Evolutionary conservation across 192 early-diverging fungal genomes (phyloP), one percentile per base, ranked within the genome.

Genomic region (Tieghemiomyces parasiticus): DNA sequence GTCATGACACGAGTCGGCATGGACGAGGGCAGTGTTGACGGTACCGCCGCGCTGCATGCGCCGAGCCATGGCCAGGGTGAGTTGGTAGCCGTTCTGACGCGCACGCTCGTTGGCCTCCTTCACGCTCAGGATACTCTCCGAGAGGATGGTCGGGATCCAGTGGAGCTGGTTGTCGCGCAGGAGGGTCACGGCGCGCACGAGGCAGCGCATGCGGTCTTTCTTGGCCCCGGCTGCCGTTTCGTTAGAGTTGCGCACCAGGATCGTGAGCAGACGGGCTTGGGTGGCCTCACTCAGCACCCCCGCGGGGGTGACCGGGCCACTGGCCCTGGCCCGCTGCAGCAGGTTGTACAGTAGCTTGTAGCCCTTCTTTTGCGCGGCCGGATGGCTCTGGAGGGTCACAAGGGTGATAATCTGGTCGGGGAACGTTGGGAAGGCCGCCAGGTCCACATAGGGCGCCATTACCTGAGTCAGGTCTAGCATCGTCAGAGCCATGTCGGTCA

Each of bases 71-170:
- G 79, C 76, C 0, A 96, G 83, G 52, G 95, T 67, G 26, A 87
- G 79, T 14, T 90, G 88, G 66, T 89, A 96, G 1, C 90, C 89
- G 26, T 82, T 72, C 32, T 70, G 70, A 30, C 95, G 82, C 4
- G 88, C 81, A 63, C 87, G 89, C 73, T 96, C 93, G 52, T 85
- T 93, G 4, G 81, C 80, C 64, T 97, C 95, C 74, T 99, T 99
- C 46, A 91, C 92, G 30, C 81, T 78, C 20, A 97, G 67, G 54
- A 99, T 95, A 46, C 83, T 89, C 69, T 99, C 95, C 1, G 91
- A 87, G 25, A 99, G 66, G 35, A 88, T 77, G 13, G 81, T 77
- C 8, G 95, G 92, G 2, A 96, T 80, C 74, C 94, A 88, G 67
- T 87, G 80, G 61, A 97, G 69, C 65, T 89, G 81, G 16, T 72